Evolutionary conservation across 176 grass and related monocot species (phyloP).

Genomic region (bread wheat (Triticum aestivum)): DNA sequence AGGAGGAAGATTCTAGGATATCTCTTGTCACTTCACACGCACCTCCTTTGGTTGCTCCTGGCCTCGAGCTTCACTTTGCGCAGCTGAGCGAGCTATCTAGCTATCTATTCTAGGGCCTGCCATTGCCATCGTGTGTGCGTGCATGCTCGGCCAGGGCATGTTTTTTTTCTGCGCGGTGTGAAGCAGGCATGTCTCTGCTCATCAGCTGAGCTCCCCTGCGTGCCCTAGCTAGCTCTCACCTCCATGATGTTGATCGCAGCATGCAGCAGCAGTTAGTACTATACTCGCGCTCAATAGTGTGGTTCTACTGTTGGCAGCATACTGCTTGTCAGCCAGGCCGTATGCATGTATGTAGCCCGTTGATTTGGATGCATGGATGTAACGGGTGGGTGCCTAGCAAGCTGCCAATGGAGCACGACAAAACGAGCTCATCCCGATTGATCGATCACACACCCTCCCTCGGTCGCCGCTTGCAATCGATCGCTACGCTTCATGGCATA

Average conservation of each 20-base stretch:
- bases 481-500: constrained; percentile 5
- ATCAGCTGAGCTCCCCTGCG: neutral
- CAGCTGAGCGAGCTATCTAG: neutral
- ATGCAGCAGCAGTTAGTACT: neutral
- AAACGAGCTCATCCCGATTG: constrained; percentile 7
- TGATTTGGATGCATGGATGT: constrained; percentile 29
- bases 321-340: constrained; percentile 26
- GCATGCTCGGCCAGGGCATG: constrained; percentile 41
- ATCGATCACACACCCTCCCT: constrained; percentile 38
- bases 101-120: neutral
- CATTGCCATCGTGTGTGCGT: neutral
- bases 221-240: constrained; percentile 28
- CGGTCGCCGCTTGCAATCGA: neutral
- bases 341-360: constrained; percentile 30
- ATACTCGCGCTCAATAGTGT: constrained; percentile 25
- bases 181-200: constrained; percentile 30
- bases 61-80: constrained; percentile 32
- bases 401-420: constrained; percentile 26
- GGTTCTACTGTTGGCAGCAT: constrained; percentile 29
- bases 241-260: neutral
- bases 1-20: constrained; percentile 63
- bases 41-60: constrained; percentile 44
- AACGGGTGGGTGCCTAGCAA: constrained; percentile 1
- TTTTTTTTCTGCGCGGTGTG: constrained; percentile 46
- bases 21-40: constrained; percentile 55